Evolutionary conservation across 805 yeast genomes (phyloP).

Genomic region (Pichia manshurica): DNA sequence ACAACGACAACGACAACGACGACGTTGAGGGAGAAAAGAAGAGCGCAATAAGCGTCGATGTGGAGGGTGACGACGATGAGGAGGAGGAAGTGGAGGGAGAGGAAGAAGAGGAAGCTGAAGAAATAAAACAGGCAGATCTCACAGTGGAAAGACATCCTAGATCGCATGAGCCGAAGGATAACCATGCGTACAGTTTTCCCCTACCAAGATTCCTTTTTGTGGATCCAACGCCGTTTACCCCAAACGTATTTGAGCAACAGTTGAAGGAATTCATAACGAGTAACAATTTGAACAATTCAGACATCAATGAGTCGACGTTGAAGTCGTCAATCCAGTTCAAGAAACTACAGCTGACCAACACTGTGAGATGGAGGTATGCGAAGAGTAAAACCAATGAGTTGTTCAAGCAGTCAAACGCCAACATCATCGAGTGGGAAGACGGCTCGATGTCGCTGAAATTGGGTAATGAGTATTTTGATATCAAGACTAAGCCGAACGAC

Average conservation of each 20-base stretch:
- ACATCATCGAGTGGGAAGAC: slow-evolving; percentile 90
- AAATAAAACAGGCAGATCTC: slow-evolving; percentile 32
- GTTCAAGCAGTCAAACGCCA: slow-evolving; percentile 81
- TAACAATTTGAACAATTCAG: slow-evolving; percentile 17
- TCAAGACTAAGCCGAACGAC: slow-evolving; percentile 53
- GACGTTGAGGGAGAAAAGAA: slow-evolving; percentile 9
- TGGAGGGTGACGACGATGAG: neutral
- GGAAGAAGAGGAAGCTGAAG: slow-evolving; percentile 31
- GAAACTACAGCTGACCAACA: slow-evolving; percentile 41
- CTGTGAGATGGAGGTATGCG: slow-evolving; percentile 91
- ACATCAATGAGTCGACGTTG: slow-evolving; percentile 40
- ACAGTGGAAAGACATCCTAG: slow-evolving; percentile 48
- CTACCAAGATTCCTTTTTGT: slow-evolving; percentile 79
- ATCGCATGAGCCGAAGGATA: slow-evolving; percentile 33
- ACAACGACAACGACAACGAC: slow-evolving; percentile 11
- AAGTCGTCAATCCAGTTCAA: slow-evolving; percentile 40
- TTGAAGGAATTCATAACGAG: slow-evolving; percentile 38
- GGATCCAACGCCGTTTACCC: slow-evolving; percentile 85
- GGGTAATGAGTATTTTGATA: slow-evolving; percentile 84
- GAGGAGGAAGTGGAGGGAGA: slow-evolving; percentile 27
- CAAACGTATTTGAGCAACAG: slow-evolving; percentile 44
- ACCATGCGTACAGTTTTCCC: slow-evolving; percentile 41
- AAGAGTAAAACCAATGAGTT: slow-evolving; percentile 66
- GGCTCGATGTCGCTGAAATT: slow-evolving; percentile 81
- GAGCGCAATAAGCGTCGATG: slow-evolving; percentile 4